Base-by-base conservation (phyloP, 768 basidiomycete species). In the Boletus subparvulus region DNA sequence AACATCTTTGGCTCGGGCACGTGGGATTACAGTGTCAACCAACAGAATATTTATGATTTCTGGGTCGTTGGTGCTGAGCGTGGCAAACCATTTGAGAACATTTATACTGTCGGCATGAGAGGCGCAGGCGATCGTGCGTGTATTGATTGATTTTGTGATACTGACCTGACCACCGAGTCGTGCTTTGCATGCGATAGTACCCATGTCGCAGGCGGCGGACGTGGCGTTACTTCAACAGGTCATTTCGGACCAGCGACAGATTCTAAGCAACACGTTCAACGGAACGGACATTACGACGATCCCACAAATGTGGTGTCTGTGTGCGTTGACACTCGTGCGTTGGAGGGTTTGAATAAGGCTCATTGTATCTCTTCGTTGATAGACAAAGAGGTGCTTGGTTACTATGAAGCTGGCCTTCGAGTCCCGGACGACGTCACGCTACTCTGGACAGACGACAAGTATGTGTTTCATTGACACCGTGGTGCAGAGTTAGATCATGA, bases 91-190 rank as follows among this genome's bases (percentile, higher is more conserved):
- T 87, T 77, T 51, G 87, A 90, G 64, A 83, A 82, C 17, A 66
- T 87, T 10, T 86, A 79, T 64, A 88, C 87, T 0, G 61, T 88
- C 19, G 87, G 88, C 8, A 87, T 41, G 40, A 24, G 33, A 26
- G 32, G 56, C n/a, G n/a, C 4, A 19, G 43, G 52, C 11, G 33
- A 48, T 37, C 24, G 43, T 50, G 32, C 33, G 52, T 33, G 30
- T 24, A 12, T 48, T 21, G 21, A 10, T 48, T 48, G 19, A 16
- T 36, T 36, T 48, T 17, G 21, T 9, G 33, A 24, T 26, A 6
- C 3, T n/a, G 12, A 12, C 12, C 45, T 46, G 28, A 46, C 41
- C 43, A 17, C 17, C 11, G 16, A 17, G 6, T 7, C 17, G 6
- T 16, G 13, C 12, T 33, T 33, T 33, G 43, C 24, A 16, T 17